These are phyloP conservation scores for Exophiala bonariae DNA, from an alignment of 2,329 filamentous ascomycete genomes.

Conservation along the genomic window DNA sequence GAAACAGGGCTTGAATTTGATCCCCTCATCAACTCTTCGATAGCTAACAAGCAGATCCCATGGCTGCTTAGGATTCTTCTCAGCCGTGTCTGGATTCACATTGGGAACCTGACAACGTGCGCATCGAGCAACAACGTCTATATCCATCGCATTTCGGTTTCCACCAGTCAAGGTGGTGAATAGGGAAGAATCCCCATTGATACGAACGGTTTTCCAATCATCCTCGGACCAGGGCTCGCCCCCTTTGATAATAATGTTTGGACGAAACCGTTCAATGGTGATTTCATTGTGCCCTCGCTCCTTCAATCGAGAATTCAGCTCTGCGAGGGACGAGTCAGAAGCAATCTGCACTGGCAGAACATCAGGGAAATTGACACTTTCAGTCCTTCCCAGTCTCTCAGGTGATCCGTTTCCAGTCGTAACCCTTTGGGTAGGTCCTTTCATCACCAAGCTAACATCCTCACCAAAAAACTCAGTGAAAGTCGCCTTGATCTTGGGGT, in stretches of 20 bases:
- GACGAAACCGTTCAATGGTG: slow-evolving; percentile 62
- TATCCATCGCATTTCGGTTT: slow-evolving; percentile 34
- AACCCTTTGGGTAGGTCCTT: slow-evolving; percentile 58
- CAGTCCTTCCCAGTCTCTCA: slow-evolving; percentile 53
- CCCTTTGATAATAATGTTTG: slow-evolving; percentile 63
- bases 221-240: slow-evolving; percentile 61
- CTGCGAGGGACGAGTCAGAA: slow-evolving; percentile 55
- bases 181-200: slow-evolving; percentile 34
- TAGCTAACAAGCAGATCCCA: slow-evolving; percentile 65
- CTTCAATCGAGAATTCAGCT: slow-evolving; percentile 57
- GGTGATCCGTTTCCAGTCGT: slow-evolving; percentile 58
- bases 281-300: slow-evolving; percentile 47
- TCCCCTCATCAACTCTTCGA: slow-evolving; percentile 59
- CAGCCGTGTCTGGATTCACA: slow-evolving; percentile 62
- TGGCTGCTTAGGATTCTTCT: slow-evolving; percentile 59
- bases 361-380: slow-evolving; percentile 60
- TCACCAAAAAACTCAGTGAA: slow-evolving; percentile 56
- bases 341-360: slow-evolving; percentile 59
- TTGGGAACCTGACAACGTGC: slow-evolving; percentile 64
- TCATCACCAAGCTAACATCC: slow-evolving; percentile 60
- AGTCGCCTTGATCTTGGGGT: slow-evolving; percentile 49
- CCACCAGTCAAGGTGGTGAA: slow-evolving; percentile 13
- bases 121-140: slow-evolving; percentile 62
- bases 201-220: slow-evolving; percentile 60
- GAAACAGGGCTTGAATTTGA: slow-evolving; percentile 66